Evolutionary conservation across 1,284 basidiomycete species (phyloP), one percentile per base, ranked within the genome.

Genomic region (Ceratobasidium sp.): DNA sequence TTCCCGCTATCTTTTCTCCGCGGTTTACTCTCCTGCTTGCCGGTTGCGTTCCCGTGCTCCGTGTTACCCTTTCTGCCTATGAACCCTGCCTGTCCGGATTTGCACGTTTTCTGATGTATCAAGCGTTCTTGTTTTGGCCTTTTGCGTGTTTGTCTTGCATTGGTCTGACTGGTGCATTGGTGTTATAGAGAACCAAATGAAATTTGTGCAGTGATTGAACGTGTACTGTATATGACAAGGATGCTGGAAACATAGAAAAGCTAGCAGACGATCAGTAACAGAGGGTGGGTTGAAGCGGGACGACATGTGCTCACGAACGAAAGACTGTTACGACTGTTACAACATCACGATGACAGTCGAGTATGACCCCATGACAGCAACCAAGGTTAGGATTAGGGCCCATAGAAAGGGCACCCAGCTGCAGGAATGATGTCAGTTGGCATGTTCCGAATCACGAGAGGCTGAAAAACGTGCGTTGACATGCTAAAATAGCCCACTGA

Each of bases 401-500:
- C 74, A 75, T 10, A 74, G 50, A 46, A 75, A 74, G 4, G 74
- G 74, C 1, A 75, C 73, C 74, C 74, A 75, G 30, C 74, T 75
- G 45, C 16, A 28, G 14, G 8, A 48, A 50, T 52, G 50, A 14
- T 48, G 23, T 23, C 30, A 34, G 34, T 23, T 23, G 46, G 9
- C 59, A 39, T 10, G 34, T 21, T n/a, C n/a, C 21, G 28, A 41
- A 16, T 50, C 26, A 26, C 9, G n/a, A 43, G 36, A 16, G 59
- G 30, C 32, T 45, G 14, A n/a, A 32, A 46, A 46, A 80, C 80
- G 77, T 72, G 81, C 77, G 82, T 83, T 14, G 80, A 81, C 81
- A 83, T 82, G 57, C 78, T 79, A 64, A 83, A 81, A 41, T 79
- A 80, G 23, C 80, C 82, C 12, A 81, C 81, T n/a, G 78, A 79